Base-by-base conservation (phyloP, 2,329 filamentous ascomycete genomes). In the Dactylellina parvicollis region DNA sequence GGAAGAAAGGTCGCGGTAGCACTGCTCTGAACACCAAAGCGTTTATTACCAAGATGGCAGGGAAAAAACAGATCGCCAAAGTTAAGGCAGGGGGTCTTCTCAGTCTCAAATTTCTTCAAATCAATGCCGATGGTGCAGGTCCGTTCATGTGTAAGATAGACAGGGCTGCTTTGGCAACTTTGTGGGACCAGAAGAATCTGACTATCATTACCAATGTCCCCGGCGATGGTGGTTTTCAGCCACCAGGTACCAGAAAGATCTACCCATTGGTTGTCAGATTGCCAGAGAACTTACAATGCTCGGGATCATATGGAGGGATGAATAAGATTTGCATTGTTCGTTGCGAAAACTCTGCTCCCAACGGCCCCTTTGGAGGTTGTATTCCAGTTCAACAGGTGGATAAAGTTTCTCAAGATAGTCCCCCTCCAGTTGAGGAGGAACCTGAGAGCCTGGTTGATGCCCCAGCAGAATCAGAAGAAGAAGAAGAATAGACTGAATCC, bases 141-240 rank as follows among this genome's bases (percentile, higher is more conserved):
- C 87, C 87, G 1, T 89, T 88, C 80, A 85, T 82, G 4, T 89
- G 87, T 81, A 87, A 86, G 83, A 87, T 89, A 78, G 88, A 88
- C 77, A 79, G 82, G 76, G 82, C 80, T 82, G 80, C 82, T 61
- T 86, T 87, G 65, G 87, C 82, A 60, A 88, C 86, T 2, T 87
- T 83, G 20, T 78, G 81, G 52, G 79, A 81, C 5, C 54, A 49
- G 28, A 46, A 14, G 4, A 32, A 57, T 32, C 28, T 72, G 4
- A 64, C 49, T 0, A 57, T 72, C 28, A 72, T 50, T 8, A 49
- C 61, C 12, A 64, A 72, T 32, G 66, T 72, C 22, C 34, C 66
- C 12, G 66, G 66, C 18, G 28, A 42, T 22, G 49, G 50, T 4
- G 59, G 66, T 24, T 54, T 30, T 9, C 20, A 49, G 16, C 16